Evolutionary conservation across 1,139 yeast species (phyloP).

Genomic region (Yamadazyma trypodendri): DNA sequence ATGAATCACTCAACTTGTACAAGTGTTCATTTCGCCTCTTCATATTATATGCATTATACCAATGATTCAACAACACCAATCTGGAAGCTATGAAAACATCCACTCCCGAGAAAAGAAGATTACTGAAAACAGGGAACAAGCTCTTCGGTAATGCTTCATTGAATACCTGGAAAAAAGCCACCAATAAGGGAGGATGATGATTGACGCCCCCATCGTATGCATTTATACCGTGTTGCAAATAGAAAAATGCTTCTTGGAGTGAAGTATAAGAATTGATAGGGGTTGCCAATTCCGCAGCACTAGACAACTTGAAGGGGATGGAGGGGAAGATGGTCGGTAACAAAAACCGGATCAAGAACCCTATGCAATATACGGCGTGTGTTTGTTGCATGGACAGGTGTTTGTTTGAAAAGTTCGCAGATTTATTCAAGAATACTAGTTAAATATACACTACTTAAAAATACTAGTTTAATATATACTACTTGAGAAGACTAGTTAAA

Average conservation of each 20-base stretch:
- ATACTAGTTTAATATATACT: too few species aligned
- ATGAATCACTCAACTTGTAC: slow-evolving; percentile 35
- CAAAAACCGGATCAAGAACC: slow-evolving; percentile 30
- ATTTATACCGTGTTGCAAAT: slow-evolving; percentile 56
- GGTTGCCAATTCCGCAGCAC: slow-evolving; percentile 72
- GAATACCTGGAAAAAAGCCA: slow-evolving; percentile 38
- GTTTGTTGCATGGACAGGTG: slow-evolving; percentile 2
- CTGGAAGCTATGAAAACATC: slow-evolving; percentile 44
- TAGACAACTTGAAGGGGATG: slow-evolving; percentile 27
- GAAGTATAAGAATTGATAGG: slow-evolving; percentile 68
- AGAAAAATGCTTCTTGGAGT: slow-evolving; percentile 76
- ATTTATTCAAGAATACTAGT: too few species aligned
- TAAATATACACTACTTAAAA: too few species aligned
- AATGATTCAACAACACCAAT: slow-evolving; percentile 39
- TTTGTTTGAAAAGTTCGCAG: too few species aligned
- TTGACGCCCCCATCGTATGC: slow-evolving; percentile 85
- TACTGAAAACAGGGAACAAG: slow-evolving; percentile 13
- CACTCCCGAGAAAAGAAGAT: slow-evolving; percentile 36
- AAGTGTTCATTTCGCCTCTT: slow-evolving; percentile 17
- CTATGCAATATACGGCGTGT: slow-evolving; percentile 15
- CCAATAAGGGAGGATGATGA: slow-evolving; percentile 77
- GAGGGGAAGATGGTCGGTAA: slow-evolving; percentile 36
- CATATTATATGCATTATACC: slow-evolving; percentile 35
- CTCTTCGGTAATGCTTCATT: slow-evolving; percentile 20
- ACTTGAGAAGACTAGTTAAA: too few species aligned